These are phyloP conservation scores for Myxozyma sirexii DNA, from an alignment of 805 yeast genomes.

Conservation along the genomic window DNA sequence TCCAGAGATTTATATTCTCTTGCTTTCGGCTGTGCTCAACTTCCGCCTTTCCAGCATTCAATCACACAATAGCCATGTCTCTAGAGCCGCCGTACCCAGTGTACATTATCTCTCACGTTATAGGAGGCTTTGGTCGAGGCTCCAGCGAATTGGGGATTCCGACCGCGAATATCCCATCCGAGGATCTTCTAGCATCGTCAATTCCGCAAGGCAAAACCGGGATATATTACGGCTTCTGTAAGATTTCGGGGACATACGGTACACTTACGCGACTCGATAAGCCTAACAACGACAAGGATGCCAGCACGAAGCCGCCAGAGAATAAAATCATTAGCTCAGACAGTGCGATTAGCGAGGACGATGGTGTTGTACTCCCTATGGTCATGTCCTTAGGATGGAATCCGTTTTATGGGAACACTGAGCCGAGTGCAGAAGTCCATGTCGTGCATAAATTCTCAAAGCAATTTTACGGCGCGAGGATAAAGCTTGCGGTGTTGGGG, in stretches of 20 bases:
- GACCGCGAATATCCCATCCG: slow-evolving; percentile 49
- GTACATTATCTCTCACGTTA: slow-evolving; percentile 47
- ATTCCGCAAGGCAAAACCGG: slow-evolving; percentile 60
- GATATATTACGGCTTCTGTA: slow-evolving; percentile 84
- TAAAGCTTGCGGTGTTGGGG: slow-evolving; percentile 75
- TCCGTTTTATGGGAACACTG: slow-evolving; percentile 80
- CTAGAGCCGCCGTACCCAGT: slow-evolving; percentile 45
- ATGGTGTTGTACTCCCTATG: slow-evolving; percentile 63
- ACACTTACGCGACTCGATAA: slow-evolving; percentile 12
- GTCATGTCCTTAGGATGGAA: slow-evolving; percentile 97
- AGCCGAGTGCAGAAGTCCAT: slow-evolving; percentile 83
- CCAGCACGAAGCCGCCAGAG: slow-evolving; percentile 25
- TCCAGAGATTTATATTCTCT: too few relatives aligned
- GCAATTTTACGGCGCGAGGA: slow-evolving; percentile 79
- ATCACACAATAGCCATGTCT: too few relatives aligned
- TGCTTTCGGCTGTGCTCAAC: too few relatives aligned
- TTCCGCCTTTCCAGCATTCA: too few relatives aligned
- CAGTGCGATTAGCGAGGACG: slow-evolving; percentile 44
- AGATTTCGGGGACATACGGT: slow-evolving; percentile 39
- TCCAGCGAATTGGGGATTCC: slow-evolving; percentile 92
- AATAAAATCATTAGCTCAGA: slow-evolving; percentile 67
- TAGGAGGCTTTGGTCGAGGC: slow-evolving; percentile 94
- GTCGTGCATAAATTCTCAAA: slow-evolving; percentile 68
- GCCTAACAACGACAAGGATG: slow-evolving; percentile 31
- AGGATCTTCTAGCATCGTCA: slow-evolving; percentile 55